Evolutionary conservation across 805 yeast genomes (phyloP).

Genomic region (Yamadazyma scolyti): DNA sequence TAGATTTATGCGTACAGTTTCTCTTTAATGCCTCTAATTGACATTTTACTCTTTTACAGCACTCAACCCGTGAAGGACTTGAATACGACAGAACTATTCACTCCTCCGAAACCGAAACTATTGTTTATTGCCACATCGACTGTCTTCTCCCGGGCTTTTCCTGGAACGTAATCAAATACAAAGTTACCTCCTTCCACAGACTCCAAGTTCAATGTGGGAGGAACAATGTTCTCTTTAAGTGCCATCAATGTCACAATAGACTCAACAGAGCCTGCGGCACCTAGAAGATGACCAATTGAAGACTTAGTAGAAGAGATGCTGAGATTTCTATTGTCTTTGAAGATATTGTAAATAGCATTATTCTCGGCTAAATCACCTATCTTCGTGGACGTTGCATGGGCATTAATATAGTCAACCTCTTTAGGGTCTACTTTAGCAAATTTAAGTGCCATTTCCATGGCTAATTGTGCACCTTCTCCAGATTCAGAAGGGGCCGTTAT

Average conservation of each 20-base stretch:
- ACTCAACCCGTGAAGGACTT: constrained; percentile 5
- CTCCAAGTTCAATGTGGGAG: constrained; percentile 80
- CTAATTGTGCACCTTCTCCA: constrained; percentile 80
- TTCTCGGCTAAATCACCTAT: constrained; percentile 90
- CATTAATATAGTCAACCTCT: constrained; percentile 76
- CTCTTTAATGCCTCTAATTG: no score
- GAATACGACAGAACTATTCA: constrained; percentile 64
- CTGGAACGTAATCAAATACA: constrained; percentile 56
- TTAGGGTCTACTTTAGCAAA: constrained; percentile 44
- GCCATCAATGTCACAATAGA: constrained; percentile 76
- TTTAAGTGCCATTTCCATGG: constrained; percentile 75
- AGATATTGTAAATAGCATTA: constrained; percentile 59
- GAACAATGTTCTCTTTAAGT: constrained; percentile 51
- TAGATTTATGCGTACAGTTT: no score
- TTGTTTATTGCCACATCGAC: constrained; percentile 70
- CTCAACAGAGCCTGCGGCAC: constrained; percentile 96
- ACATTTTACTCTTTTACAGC: no score
- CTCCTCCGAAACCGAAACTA: constrained; percentile 98
- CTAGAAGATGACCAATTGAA: constrained; percentile 87
- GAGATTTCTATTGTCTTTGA: constrained; percentile 26
- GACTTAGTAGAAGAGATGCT: constrained; percentile 84
- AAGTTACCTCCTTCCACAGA: constrained; percentile 34
- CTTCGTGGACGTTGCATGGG: constrained; percentile 93
- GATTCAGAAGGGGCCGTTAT: constrained; percentile 84
- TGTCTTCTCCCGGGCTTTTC: constrained; percentile 33